Base-by-base conservation (phyloP, 352 stramenopile genomes). In the Aphanomyces astaci region DNA sequence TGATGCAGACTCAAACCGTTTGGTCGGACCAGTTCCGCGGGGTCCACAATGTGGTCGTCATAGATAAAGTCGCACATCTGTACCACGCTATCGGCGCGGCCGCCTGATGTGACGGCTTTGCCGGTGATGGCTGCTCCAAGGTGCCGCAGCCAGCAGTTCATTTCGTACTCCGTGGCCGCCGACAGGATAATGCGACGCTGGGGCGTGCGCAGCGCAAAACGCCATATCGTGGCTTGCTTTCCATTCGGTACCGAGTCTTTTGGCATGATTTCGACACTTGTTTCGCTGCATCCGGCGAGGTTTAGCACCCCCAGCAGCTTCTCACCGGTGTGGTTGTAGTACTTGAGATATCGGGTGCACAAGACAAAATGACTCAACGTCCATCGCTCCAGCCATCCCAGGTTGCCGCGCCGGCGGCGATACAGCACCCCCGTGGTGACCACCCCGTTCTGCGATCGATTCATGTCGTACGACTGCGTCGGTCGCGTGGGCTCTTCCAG, bases 331-430 rank as follows among this genome's bases (percentile, higher is more conserved):
- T 39, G 62, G 30, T 45, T 68, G 51, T 68, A 68, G 32, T 68
- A 68, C 36, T 52, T 45, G 17, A 68, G 33, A 19, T 22, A 68
- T 13, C 59, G 49, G 19, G 13, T 25, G 1, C 15, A 59, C 9
- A 68, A 33, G 11, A 68, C 62, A 60, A 68, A 68, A 40, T 68
- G 62, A 28, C 62, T 53, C 3, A 59, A 33, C 33, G 62, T 68
- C 62, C 62, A 68, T 15, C 62, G 62, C 22, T 68, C 62, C 17
- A 68, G 19, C 62, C 62, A 68, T 7, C n/a, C 28, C 17, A 68
- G 39, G n/a, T 51, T 51, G 30, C 62, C 62, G 15, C 62, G 46
- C 11, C 62, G 43, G 5, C 62, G 62, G 3, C 62, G 62, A 28
- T 68, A 59, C 5, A 68, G 43, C 10, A 68, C 43, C 9, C 62